A percentile compares a stretch with the other conserved stretches of the same genome.
These are phyloP conservation scores for Abrus precatorius DNA, from an alignment of 306 rosid genomes.

Conservation along the genomic window DNA sequence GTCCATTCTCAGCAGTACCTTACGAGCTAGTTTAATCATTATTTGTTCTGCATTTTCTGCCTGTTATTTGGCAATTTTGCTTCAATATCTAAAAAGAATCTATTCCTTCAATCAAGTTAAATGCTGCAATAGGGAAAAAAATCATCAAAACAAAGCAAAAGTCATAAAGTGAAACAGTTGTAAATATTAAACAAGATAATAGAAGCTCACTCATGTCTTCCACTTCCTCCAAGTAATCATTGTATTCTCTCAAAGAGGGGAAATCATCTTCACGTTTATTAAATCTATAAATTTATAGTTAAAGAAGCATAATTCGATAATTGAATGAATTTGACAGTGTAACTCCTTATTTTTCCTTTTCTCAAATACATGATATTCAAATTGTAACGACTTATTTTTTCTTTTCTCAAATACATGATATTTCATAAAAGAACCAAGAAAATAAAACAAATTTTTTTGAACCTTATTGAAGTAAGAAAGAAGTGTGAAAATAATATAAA, in stretches of 20 bases:
- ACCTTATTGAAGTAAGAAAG: too few species aligned
- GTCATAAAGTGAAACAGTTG: constrained; percentile 18
- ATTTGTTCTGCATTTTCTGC: constrained; percentile 93
- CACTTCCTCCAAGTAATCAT: constrained; percentile 95
- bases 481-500: too few species aligned
- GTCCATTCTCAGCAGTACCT: constrained; percentile 59
- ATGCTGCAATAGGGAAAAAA: constrained; percentile 56
- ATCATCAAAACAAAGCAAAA: constrained; percentile 38
- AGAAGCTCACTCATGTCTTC: constrained; percentile 85
- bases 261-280: constrained; percentile 93
- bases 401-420: too few species aligned
- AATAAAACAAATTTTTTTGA: too few species aligned
- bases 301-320: constrained; percentile 18
- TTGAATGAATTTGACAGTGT: constrained; percentile 25
- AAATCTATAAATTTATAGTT: constrained; percentile 58
- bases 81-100: constrained; percentile 72
- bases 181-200: background rate
- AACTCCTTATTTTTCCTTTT: too few species aligned
- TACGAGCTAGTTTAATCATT: constrained; percentile 83
- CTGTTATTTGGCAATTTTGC: constrained; percentile 76
- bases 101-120: constrained; percentile 81
- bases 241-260: constrained; percentile 82
- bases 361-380: too few species aligned
- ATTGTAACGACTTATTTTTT: too few species aligned
- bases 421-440: too few species aligned